Evolutionary conservation across 2,329 filamentous ascomycete genomes (phyloP).

Genomic region (Neodidymelliopsis sp.): DNA sequence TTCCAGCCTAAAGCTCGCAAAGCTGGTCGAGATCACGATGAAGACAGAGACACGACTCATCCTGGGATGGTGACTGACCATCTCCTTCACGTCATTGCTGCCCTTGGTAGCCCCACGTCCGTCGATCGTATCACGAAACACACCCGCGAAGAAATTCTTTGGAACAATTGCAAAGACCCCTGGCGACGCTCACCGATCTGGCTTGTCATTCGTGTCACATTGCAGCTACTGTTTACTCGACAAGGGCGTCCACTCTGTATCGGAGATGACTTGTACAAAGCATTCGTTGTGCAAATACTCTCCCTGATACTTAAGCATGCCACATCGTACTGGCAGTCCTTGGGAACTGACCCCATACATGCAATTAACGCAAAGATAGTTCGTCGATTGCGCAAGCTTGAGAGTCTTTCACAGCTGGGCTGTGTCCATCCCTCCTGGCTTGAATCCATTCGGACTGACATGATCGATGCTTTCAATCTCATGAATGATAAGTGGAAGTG

Average conservation of each 20-base stretch:
- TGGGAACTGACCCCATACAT: conserved; percentile 24
- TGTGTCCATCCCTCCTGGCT: conserved; percentile 15
- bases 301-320: conserved; percentile 48
- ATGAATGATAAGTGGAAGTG: conserved; percentile 24
- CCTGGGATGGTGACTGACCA: conserved; percentile 63
- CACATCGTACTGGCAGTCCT: neutral
- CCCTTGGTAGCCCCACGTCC: conserved; percentile 44
- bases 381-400: conserved; percentile 34
- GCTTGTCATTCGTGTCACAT: conserved; percentile 61
- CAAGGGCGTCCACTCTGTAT: conserved; percentile 17
- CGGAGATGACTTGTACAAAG: conserved; percentile 55
- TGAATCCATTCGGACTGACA: neutral
- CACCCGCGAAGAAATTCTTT: conserved; percentile 64
- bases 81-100: conserved; percentile 51
- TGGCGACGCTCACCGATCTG: conserved; percentile 64
- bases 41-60: conserved; percentile 58
- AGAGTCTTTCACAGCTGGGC: conserved; percentile 14
- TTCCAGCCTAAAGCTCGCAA: conserved; percentile 52
- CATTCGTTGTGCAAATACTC: conserved; percentile 59
- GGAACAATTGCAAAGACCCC: conserved; percentile 45
- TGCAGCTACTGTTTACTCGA: conserved; percentile 52
- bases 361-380: conserved; percentile 30
- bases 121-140: conserved; percentile 56
- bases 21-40: conserved; percentile 44
- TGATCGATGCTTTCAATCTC: conserved; percentile 14